Percentiles rank a stretch among this genome's conserved stretches.
phyloP scores from a whole-genome alignment of 2,329 filamentous ascomycete genomes.

The Aspergillaceae sp. region DNA sequence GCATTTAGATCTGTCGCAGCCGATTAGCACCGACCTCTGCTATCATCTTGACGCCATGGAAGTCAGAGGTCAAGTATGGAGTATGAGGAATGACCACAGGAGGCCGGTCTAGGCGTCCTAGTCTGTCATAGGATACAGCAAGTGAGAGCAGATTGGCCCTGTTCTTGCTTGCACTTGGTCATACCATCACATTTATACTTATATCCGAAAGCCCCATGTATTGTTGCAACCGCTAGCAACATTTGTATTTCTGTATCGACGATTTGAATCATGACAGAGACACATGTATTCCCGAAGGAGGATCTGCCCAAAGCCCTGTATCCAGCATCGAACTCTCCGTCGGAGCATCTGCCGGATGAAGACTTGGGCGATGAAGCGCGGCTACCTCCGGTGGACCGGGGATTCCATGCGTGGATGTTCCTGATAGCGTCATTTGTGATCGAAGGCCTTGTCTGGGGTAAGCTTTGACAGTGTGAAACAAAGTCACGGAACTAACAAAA shows the following conservation, averaged over 20 bases:
- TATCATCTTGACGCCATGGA: neutral
- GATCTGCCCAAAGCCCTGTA: neutral
- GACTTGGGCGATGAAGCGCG: neutral
- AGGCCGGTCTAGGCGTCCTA: neutral
- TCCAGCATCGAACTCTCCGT: no score
- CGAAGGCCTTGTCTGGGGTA: slow-evolving; percentile 49
- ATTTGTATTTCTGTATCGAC: neutral
- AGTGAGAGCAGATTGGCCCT: neutral
- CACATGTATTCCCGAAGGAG: neutral
- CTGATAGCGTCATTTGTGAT: slow-evolving; percentile 44
- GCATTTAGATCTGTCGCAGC: neutral
- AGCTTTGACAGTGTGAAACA: slow-evolving; percentile 4
- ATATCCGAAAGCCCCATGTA: no score
- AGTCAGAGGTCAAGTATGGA: neutral
- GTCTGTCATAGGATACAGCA: no score
- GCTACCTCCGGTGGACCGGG: slow-evolving; percentile 28
- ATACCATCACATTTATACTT: no score
- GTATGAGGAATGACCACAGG: neutral
- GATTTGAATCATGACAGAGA: neutral
- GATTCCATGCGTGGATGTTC: slow-evolving; percentile 39
- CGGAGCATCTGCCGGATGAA: no score
- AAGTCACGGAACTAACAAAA: neutral
- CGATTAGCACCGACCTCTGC: neutral
- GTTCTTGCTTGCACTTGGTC: neutral
- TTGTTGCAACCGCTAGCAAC: no score